Conservation (phyloP, 768 basidiomycete species). For the Leccinum ochraceum region DNA sequence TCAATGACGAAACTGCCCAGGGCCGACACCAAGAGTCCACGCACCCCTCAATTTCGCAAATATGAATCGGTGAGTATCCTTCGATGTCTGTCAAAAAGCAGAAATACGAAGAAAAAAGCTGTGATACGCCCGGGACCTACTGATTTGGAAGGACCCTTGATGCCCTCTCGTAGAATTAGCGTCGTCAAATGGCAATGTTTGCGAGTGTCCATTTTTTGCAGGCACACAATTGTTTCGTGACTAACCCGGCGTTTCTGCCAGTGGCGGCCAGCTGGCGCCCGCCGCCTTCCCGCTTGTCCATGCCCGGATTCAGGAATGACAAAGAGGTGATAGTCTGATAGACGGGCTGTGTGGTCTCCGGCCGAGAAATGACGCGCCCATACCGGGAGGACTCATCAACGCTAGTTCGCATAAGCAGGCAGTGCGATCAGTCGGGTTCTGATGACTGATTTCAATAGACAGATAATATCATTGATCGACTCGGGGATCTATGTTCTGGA, state of each 20-base stretch:
- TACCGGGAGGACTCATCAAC: not conserved
- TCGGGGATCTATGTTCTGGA: not conserved
- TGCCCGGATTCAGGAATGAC: not conserved
- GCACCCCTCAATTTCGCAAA: not conserved
- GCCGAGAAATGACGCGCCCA: not conserved
- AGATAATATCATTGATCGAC: not conserved
- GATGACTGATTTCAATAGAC: not conserved
- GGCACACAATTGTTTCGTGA: not conserved
- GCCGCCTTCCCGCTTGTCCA: not conserved
- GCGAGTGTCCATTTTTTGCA: no score
- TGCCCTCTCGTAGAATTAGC: not conserved
- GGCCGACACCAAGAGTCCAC: not conserved
- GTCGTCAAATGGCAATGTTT: not conserved
- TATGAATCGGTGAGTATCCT: not conserved
- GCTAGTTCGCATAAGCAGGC: not conserved
- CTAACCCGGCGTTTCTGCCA: not conserved
- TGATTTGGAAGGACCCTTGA: not conserved
- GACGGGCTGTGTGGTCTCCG: not conserved
- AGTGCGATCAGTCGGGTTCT: not conserved
- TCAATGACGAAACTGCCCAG: not conserved
- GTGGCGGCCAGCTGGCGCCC: not conserved
- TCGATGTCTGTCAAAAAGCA: not conserved
- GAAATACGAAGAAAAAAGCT: not conserved
- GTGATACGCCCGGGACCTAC: not conserved
- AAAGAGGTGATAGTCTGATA: not conserved